phyloP scores from a whole-genome alignment of 2,329 filamentous ascomycete species.

The Diaporthe nobilis region DNA sequence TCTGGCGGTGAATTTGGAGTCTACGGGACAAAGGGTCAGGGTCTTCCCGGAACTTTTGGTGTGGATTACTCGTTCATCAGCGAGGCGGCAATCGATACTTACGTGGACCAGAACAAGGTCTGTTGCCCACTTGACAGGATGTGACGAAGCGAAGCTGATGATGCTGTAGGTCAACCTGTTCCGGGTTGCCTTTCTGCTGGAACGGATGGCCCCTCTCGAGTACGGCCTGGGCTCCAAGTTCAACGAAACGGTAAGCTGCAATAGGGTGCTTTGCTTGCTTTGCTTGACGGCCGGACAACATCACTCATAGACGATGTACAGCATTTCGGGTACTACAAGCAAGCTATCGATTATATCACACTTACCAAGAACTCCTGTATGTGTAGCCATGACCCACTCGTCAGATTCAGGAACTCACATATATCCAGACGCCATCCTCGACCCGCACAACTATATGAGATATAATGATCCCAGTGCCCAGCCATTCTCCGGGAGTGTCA shows the following conservation, averaged over 20 bases:
- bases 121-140: slow-evolving; percentile 3
- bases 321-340: slow-evolving; percentile 60
- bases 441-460: slow-evolving; percentile 68
- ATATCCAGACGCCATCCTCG: slow-evolving; percentile 59
- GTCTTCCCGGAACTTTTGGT: slow-evolving; percentile 64
- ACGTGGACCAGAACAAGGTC: slow-evolving; percentile 61
- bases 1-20: slow-evolving; percentile 63
- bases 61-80: slow-evolving; percentile 66
- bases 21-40: slow-evolving; percentile 55
- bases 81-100: slow-evolving; percentile 59
- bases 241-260: slow-evolving; percentile 57
- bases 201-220: slow-evolving; percentile 63
- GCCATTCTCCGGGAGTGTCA: slow-evolving; percentile 62
- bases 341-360: slow-evolving; percentile 65
- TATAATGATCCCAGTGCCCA: slow-evolving; percentile 66
- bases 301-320: background rate
- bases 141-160: background rate
- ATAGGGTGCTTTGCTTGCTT: too few species aligned
- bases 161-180: slow-evolving; percentile 57
- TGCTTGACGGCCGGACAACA: background rate
- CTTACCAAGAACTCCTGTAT: slow-evolving; percentile 57
- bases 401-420: background rate
- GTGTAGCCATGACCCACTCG: slow-evolving; percentile 7
- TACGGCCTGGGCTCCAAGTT: slow-evolving; percentile 63
- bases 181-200: slow-evolving; percentile 64